Conservation (phyloP, 768 basidiomycete species). For the Leccinum disarticulatum region DNA sequence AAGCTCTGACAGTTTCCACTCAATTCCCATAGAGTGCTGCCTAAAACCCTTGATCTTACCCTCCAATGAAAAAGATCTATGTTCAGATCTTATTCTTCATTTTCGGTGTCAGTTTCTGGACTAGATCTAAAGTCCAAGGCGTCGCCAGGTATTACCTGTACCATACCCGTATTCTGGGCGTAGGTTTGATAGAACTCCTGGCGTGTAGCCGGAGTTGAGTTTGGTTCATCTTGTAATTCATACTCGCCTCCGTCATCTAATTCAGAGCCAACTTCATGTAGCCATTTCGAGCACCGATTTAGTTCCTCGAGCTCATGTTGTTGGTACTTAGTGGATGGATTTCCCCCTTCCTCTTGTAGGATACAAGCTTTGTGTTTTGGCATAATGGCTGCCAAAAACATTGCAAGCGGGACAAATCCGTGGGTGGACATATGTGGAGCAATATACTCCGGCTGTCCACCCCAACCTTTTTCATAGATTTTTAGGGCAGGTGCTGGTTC, state of each 20-base stretch:
- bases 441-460: background rate
- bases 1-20: too few species aligned
- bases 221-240: background rate
- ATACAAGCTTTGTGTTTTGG: background rate
- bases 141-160: background rate
- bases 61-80: too few species aligned
- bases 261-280: background rate
- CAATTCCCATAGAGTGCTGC: too few species aligned
- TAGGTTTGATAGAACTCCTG: background rate
- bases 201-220: background rate
- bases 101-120: too few species aligned
- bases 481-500: background rate
- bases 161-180: background rate
- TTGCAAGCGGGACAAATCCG: background rate
- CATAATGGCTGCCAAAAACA: background rate
- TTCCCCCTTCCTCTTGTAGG: background rate
- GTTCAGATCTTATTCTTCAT: too few species aligned
- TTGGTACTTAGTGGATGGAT: too few species aligned
- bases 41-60: too few species aligned
- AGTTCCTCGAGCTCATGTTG: background rate
- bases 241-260: background rate
- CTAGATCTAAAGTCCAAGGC: background rate
- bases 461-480: background rate
- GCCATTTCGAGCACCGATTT: too few species aligned
- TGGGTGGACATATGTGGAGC: background rate